These are phyloP conservation scores for Colletotrichum nymphaeae DNA, from an alignment of 2,329 filamentous ascomycete genomes.

Conservation along the genomic window DNA sequence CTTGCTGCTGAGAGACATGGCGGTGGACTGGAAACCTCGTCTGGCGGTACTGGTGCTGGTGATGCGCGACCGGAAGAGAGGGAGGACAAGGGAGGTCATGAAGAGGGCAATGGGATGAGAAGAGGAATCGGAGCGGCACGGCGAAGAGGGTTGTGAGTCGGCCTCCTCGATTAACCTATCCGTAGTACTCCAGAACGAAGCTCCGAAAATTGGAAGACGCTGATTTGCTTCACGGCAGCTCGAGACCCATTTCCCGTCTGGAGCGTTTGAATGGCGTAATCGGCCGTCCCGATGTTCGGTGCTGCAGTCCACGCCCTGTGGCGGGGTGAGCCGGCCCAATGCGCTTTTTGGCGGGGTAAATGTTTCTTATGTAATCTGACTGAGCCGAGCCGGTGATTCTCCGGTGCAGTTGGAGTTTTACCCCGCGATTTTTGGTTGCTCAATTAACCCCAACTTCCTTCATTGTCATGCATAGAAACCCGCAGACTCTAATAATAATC, in stretches of 20 bases:
- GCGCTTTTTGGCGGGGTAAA: constrained; percentile 31
- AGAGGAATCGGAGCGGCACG: constrained; percentile 3
- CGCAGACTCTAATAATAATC: too few species aligned
- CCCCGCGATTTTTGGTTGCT: background rate
- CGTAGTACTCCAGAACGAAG: constrained; percentile 6
- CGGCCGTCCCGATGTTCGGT: constrained; percentile 30
- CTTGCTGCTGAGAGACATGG: constrained; percentile 57
- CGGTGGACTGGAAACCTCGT: constrained; percentile 39
- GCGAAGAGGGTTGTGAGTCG: background rate
- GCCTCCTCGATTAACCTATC: background rate
- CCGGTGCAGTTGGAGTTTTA: background rate
- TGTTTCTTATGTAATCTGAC: constrained; percentile 1
- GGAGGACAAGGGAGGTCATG: constrained; percentile 33
- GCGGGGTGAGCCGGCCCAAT: constrained; percentile 30
- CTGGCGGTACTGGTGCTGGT: constrained; percentile 27
- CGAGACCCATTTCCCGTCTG: constrained; percentile 29
- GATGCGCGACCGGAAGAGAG: constrained; percentile 36
- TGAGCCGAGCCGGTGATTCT: background rate
- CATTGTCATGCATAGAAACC: too few species aligned
- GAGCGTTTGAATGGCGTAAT: constrained; percentile 21
- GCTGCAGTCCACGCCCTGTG: constrained; percentile 13
- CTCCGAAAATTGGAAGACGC: constrained; percentile 24
- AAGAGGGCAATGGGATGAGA: background rate
- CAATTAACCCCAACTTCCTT: background rate
- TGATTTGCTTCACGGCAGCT: constrained; percentile 27